Base-by-base conservation (phyloP, 768 basidiomycete species). In the Amanita jacksonii region DNA sequence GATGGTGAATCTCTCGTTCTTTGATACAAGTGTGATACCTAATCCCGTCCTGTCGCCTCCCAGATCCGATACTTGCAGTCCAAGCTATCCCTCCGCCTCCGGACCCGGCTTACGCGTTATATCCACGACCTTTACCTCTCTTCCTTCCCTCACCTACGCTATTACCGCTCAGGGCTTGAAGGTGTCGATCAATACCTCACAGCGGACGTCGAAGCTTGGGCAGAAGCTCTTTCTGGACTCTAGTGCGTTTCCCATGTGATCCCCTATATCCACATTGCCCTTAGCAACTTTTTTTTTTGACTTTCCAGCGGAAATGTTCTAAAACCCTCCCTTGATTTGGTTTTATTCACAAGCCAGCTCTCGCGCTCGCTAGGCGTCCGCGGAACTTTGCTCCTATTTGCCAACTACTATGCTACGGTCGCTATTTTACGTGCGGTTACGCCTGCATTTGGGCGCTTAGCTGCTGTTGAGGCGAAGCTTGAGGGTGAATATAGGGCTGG, bases 101-200 rank as follows among this genome's bases (percentile, higher is more conserved):
- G 93, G 24, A 92, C 89, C 0, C 79, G 88, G 8, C 68, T 97
- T 19, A 92, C 91, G 0, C 79, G 88, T 22, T 97, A 96, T 60
- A 81, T 84, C 0, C 84, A 93, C 57, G 92, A 94, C 57, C 71
- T 98, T 9, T 97, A 98, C 59, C 77, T 98, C 46, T 85, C 83
- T 18, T 74, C 81, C 0, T 63, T 72, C 3, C 85, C 81, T 3
- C 61, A 86, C 46, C 63, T 88, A 20, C 74, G 83, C 8, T 89
- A 89, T 56, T 84, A 85, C 58, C 70, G 73, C 36, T 57, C 69
- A 7, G 66, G 69, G 5, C 68, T 78, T 10, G 85, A 89, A 20
- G 85, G 85, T 3, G 73, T 89, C 16, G 91, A 92, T 53, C 91
- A 94, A 61, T 92, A 90, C 57, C 79, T 97, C 52, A 96, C 94